Percentiles rank a stretch among this genome's conserved stretches.
Conservation (phyloP, 2,329 filamentous ascomycete genomes). For the Pseudogymnoascus sp. region DNA sequence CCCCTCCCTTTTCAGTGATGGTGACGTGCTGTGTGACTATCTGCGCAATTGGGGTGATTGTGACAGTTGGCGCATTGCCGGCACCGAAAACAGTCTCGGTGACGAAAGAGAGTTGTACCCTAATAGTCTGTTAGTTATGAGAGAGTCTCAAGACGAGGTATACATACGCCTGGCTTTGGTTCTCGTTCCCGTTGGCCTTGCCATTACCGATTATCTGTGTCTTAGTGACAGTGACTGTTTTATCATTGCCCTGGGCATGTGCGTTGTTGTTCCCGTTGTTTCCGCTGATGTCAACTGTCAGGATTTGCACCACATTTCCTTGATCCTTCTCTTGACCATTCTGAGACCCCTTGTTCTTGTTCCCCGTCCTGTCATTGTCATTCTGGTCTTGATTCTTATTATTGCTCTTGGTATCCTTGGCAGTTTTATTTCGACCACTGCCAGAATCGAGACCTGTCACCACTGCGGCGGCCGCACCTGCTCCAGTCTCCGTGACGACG, state of each 20-base stretch:
- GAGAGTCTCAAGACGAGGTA: not conserved
- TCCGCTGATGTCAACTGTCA: not conserved
- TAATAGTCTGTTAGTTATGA: not conserved
- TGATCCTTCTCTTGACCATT: not conserved
- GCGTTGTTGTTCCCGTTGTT: not conserved
- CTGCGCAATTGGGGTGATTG: slow-evolving; percentile 29
- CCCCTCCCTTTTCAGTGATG: slow-evolving; percentile 12
- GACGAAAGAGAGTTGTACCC: slow-evolving; percentile 29
- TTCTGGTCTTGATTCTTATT: not conserved
- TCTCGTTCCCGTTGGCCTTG: not conserved
- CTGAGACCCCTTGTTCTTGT: not conserved
- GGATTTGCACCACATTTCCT: slow-evolving; percentile 3
- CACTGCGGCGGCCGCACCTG: not conserved
- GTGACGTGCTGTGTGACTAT: slow-evolving; percentile 19
- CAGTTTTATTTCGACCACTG: not conserved
- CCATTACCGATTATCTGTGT: not conserved
- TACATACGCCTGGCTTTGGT: not conserved
- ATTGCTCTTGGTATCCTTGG: not conserved
- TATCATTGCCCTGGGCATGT: not conserved
- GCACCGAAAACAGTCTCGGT: slow-evolving; percentile 29
- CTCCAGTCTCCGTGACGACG: not conserved
- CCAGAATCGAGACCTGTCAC: not conserved
- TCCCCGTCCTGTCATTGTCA: not conserved
- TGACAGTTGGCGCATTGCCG: slow-evolving; percentile 29
- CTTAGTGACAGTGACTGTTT: not conserved